phyloP scores from a whole-genome alignment of 2,329 filamentous ascomycete species.

The Diaporthe ilicicola region DNA sequence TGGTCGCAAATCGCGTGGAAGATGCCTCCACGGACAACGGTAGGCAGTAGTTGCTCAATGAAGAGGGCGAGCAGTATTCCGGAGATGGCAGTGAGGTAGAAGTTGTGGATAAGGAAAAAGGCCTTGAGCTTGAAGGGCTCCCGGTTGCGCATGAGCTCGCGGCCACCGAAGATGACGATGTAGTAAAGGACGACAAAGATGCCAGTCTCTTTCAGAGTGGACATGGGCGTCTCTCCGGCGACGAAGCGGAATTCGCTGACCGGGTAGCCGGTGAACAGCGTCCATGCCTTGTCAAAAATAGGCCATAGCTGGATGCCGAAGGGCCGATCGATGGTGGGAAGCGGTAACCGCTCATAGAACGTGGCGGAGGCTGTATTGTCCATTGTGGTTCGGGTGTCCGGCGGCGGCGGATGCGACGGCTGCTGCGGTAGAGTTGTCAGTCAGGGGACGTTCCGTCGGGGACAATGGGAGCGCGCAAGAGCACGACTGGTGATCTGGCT shows the following conservation, averaged over 20 bases:
- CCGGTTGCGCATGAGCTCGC: slow-evolving; percentile 89
- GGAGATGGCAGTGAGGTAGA: slow-evolving; percentile 89
- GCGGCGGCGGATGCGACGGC: background rate
- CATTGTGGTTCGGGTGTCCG: slow-evolving; percentile 36
- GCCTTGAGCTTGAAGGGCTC: slow-evolving; percentile 86
- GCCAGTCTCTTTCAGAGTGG: slow-evolving; percentile 83
- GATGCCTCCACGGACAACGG: slow-evolving; percentile 79
- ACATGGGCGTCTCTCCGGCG: slow-evolving; percentile 85
- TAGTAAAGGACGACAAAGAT: slow-evolving; percentile 91
- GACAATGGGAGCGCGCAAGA: background rate
- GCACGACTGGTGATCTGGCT: background rate
- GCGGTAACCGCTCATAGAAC: slow-evolving; percentile 65
- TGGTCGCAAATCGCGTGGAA: slow-evolving; percentile 88
- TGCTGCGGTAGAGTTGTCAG: background rate
- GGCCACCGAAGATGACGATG: slow-evolving; percentile 88
- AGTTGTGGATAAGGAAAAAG: slow-evolving; percentile 96
- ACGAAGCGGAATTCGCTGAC: slow-evolving; percentile 87
- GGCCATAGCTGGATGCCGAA: slow-evolving; percentile 95
- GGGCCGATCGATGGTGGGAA: slow-evolving; percentile 87
- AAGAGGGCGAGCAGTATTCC: slow-evolving; percentile 83
- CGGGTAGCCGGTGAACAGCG: slow-evolving; percentile 79
- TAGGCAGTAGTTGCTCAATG: slow-evolving; percentile 89
- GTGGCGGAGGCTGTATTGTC: slow-evolving; percentile 46
- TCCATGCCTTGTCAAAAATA: slow-evolving; percentile 89
- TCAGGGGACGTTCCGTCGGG: background rate